Base-by-base conservation (phyloP, 345 rosid species). In the Euphorbia lathyris region DNA sequence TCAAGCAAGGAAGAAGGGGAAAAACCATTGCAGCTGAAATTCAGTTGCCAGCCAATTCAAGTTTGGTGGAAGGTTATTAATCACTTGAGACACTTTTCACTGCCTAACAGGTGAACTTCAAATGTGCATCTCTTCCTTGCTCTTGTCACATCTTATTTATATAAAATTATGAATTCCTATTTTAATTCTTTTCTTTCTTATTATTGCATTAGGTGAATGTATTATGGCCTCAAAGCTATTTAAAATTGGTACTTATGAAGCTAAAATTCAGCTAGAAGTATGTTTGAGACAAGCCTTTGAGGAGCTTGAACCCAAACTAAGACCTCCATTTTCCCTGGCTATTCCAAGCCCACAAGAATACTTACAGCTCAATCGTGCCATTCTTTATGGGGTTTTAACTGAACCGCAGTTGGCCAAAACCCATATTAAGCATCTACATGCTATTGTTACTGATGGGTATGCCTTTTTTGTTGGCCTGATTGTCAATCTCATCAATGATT, bases 401-500 rank as follows among this genome's bases (percentile, higher is more conserved):
- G 83, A 89, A 63, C 72, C 90, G 63, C 79, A 36, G 63, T 66
- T 65, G 47, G 83, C 84, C 63, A 81, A 79, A 66, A 76, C 61
- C 66, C 90, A 86, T 65, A 71, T 83, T 50, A 91, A 86, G 82
- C 80, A 85, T 71, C 53, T 91, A n/a, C 97, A 93, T 59, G 90
- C 88, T 67, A 66, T 80, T 30, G 91, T 93, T 57, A 69, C 84
- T 66, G 96, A 89, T 73, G 95, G 96, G 69, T 94, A 89, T 74
- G 80, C 80, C 26, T 70, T 83, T 19, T 91, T 89, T 83, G 73
- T 79, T 22, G 70, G 71, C 77, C 76, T 91, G 38, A 79, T 83
- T 34, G 70, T 67, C 42, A 78, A 74, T 26, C 12, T 86, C 61
- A 87, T 83, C 13, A 30, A 76, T 74, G 96, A 89, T 55, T 68